Conservation (phyloP, 805 yeast species). For the Yarrowia sp. region DNA sequence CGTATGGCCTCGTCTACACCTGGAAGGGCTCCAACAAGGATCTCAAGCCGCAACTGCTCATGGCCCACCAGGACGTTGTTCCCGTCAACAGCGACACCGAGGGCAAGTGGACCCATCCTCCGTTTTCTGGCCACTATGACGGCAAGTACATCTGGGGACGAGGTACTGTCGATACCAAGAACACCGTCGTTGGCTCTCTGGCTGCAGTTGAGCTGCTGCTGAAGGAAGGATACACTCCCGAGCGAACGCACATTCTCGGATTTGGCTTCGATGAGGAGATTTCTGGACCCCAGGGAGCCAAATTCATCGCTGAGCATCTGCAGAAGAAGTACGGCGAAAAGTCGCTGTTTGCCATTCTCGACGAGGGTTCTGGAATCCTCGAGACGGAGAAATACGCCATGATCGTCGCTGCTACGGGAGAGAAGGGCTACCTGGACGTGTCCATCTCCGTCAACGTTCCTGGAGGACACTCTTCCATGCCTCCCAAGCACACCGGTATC, state of each 20-base stretch:
- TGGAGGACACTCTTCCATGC: conserved; percentile 84
- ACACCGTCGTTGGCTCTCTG: conserved; percentile 66
- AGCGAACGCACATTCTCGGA: conserved; percentile 67
- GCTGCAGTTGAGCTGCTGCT: conserved; percentile 69
- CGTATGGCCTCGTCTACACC: conserved; percentile 67
- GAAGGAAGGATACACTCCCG: conserved; percentile 60
- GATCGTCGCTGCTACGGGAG: conserved; percentile 59
- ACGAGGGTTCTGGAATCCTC: conserved; percentile 64
- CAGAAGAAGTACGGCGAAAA: conserved; percentile 64
- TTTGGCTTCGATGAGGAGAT: conserved; percentile 85
- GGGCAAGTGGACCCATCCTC: conserved; percentile 68
- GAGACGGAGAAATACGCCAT: conserved; percentile 61
- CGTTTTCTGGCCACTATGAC: conserved; percentile 71
- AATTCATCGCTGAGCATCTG: conserved; percentile 56
- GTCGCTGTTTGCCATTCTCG: conserved; percentile 68
- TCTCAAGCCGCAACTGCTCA: conserved; percentile 69
- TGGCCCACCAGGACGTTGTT: conserved; percentile 84
- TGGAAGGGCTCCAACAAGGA: conserved; percentile 61
- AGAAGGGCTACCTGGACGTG: conserved; percentile 65
- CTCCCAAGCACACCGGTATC: conserved; percentile 81
- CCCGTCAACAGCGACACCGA: conserved; percentile 69
- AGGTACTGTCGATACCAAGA: conserved; percentile 80
- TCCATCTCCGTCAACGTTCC: conserved; percentile 60
- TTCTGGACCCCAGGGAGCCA: conserved; percentile 69
- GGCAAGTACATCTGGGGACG: conserved; percentile 75